phyloP scores from a whole-genome alignment of 805 yeast genomes.

The Candida silvatica region DNA sequence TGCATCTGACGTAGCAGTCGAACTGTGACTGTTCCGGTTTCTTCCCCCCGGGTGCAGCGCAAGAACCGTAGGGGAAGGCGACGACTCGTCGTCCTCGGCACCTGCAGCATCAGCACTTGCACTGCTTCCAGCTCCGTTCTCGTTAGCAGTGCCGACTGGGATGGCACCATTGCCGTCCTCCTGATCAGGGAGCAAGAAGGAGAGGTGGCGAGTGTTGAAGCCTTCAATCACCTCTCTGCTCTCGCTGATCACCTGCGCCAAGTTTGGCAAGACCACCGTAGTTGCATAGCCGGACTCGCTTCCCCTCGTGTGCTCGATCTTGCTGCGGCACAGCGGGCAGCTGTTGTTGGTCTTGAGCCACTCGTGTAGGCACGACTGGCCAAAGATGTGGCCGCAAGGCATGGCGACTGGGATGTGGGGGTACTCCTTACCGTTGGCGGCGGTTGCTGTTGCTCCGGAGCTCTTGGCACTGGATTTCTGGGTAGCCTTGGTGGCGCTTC shows the following conservation, averaged over 20 bases:
- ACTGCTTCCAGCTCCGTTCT: slow-evolving; percentile 1
- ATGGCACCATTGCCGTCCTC: slow-evolving; percentile 6
- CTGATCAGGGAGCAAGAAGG: slow-evolving; percentile 24
- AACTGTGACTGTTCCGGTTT: no score
- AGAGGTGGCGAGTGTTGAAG: slow-evolving; percentile 22
- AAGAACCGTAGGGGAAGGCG: no score
- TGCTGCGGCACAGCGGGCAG: slow-evolving; percentile 80
- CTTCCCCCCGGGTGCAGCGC: no score
- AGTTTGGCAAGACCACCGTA: slow-evolving; percentile 27
- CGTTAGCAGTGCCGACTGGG: neutral
- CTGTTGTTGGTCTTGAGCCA: slow-evolving; percentile 73
- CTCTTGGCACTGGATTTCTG: slow-evolving; percentile 5
- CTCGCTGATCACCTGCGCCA: slow-evolving; percentile 25
- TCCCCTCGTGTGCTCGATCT: slow-evolving; percentile 29
- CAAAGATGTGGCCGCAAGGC: slow-evolving; percentile 87
- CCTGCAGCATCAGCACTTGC: neutral
- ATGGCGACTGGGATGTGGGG: slow-evolving; percentile 60
- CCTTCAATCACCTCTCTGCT: slow-evolving; percentile 22
- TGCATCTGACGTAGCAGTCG: no score
- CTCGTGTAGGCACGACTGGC: slow-evolving; percentile 71
- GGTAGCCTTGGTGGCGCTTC: slow-evolving; percentile 1
- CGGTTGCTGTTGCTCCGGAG: slow-evolving; percentile 9
- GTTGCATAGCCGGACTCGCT: slow-evolving; percentile 16
- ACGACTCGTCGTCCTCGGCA: no score
- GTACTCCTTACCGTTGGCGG: slow-evolving; percentile 21